A percentile compares a stretch with the other conserved stretches of the same genome.
These are phyloP conservation scores for Suhomyces kilbournensis DNA, from an alignment of 805 yeast genomes.

Conservation along the genomic window DNA sequence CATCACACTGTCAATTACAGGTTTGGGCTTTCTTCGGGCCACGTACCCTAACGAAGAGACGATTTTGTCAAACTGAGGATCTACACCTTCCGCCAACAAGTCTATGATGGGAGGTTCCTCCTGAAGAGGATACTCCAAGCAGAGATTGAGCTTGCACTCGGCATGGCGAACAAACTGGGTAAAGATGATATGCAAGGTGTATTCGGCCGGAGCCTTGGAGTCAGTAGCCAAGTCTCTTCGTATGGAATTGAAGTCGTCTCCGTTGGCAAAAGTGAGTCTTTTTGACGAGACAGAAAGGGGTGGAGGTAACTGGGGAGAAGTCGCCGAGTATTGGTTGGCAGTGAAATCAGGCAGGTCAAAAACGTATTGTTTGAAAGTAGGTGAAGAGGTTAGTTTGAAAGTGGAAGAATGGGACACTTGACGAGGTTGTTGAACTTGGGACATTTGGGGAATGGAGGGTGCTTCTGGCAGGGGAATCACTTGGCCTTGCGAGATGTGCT, in stretches of 20 bases:
- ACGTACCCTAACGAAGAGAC: slow-evolving; percentile 85
- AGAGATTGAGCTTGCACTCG: slow-evolving; percentile 76
- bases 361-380: neutral
- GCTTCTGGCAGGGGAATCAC: too few species aligned
- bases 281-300: slow-evolving; percentile 20
- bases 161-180: slow-evolving; percentile 95
- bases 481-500: neutral
- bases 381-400: neutral
- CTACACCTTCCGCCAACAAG: slow-evolving; percentile 79
- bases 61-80: slow-evolving; percentile 81
- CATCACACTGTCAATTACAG: slow-evolving; percentile 97
- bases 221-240: slow-evolving; percentile 48
- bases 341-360: neutral
- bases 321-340: slow-evolving; percentile 18
- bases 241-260: slow-evolving; percentile 31
- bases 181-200: slow-evolving; percentile 89
- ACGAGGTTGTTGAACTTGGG: too few species aligned
- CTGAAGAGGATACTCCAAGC: slow-evolving; percentile 61
- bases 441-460: too few species aligned
- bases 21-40: slow-evolving; percentile 86
- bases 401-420: too few species aligned
- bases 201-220: slow-evolving; percentile 75
- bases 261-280: slow-evolving; percentile 28
- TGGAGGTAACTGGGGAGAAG: slow-evolving; percentile 40
- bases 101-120: slow-evolving; percentile 79